phyloP scores from a whole-genome alignment of 2,329 filamentous ascomycete genomes.

The Bipolaris zeicola region DNA sequence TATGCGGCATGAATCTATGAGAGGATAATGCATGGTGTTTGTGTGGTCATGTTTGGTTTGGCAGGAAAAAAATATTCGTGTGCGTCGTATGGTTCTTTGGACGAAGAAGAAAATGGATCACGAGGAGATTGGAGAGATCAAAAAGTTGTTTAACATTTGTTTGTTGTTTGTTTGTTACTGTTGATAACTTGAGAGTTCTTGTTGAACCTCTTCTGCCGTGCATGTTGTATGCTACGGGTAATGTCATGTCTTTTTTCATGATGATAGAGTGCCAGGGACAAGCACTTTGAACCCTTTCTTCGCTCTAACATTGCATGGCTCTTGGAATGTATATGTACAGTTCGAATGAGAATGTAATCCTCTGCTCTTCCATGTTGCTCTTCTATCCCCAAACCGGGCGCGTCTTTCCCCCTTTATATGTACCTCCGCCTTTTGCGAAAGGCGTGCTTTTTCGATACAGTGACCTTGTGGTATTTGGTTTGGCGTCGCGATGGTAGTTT shows the following conservation, averaged over 20 bases:
- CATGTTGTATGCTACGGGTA: not conserved
- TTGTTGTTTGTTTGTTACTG: slow-evolving; percentile 39
- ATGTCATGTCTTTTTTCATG: not conserved
- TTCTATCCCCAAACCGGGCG: not conserved
- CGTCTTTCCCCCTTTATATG: not conserved
- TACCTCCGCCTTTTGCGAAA: not conserved
- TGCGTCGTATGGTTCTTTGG: too few species aligned
- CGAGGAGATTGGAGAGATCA: too few species aligned
- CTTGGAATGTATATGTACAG: not conserved
- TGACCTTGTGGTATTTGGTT: not conserved
- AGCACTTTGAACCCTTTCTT: not conserved
- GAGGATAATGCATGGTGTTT: too few species aligned
- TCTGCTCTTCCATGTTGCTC: not conserved
- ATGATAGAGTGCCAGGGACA: not conserved
- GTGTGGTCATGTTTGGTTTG: too few species aligned
- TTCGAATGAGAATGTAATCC: not conserved
- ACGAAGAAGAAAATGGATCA: too few species aligned
- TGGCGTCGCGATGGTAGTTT: not conserved
- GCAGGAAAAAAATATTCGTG: too few species aligned
- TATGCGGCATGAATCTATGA: too few species aligned
- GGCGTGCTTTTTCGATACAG: not conserved
- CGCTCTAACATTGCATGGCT: not conserved
- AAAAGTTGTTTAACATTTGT: too few species aligned
- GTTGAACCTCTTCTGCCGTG: not conserved
- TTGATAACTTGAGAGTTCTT: not conserved